Conservation (phyloP, 257 asterid genomes). For the Perilla frutescens region DNA sequence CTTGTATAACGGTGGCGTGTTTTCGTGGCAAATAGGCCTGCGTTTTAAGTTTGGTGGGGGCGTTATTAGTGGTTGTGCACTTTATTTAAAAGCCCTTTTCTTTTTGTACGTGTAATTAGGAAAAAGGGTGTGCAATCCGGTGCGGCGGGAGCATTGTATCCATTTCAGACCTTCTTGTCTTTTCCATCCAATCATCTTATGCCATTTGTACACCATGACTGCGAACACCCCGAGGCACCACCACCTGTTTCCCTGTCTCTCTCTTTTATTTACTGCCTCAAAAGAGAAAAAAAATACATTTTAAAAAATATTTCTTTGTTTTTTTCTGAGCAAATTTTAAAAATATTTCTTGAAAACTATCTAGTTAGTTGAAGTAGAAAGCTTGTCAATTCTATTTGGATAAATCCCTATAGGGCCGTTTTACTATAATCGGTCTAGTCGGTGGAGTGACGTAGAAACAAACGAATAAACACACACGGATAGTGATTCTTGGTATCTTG, state of each 20-base stretch:
- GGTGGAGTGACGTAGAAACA: background rate
- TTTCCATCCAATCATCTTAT: constrained; percentile 35
- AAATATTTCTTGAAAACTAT: background rate
- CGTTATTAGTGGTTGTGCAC: constrained; percentile 57
- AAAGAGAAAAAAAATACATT: background rate
- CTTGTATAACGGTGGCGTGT: constrained; percentile 65
- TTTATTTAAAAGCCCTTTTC: constrained; percentile 35
- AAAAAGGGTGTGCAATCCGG: constrained; percentile 24
- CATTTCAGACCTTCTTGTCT: constrained; percentile 41
- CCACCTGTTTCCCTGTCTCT: constrained; percentile 7
- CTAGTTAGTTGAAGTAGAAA: background rate
- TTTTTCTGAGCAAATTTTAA: background rate
- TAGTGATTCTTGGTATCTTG: background rate
- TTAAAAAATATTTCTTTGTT: background rate
- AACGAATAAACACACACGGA: background rate
- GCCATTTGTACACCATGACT: constrained; percentile 39
- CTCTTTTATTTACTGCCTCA: background rate
- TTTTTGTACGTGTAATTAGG: background rate
- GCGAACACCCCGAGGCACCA: constrained; percentile 62
- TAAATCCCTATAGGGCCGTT: background rate
- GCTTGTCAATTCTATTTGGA: background rate
- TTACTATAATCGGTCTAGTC: background rate
- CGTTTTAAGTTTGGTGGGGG: constrained; percentile 56
- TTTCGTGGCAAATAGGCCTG: constrained; percentile 65
- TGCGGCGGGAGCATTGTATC: constrained; percentile 41